phyloP scores from a whole-genome alignment of 2,329 filamentous ascomycete species.

The Diaporthe australafricana region DNA sequence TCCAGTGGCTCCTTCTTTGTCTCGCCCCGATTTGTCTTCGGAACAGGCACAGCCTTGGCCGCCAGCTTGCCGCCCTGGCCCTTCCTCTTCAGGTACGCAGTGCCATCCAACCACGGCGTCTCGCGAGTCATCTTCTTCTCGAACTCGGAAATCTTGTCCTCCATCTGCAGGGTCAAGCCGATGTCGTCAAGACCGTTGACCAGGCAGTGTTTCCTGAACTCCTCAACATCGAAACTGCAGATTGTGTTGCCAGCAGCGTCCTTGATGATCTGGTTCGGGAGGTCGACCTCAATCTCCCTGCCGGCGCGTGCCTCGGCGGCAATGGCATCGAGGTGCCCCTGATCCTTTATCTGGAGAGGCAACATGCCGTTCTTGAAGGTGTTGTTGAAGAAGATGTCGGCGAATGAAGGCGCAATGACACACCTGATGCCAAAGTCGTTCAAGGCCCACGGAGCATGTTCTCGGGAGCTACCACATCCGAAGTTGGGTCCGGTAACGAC shows the following conservation, averaged over 20 bases:
- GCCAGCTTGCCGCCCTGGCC: constrained; percentile 66
- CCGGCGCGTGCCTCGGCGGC: constrained; percentile 83
- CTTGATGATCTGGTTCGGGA: constrained; percentile 86
- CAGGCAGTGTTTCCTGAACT: constrained; percentile 94
- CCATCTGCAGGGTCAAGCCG: constrained; percentile 91
- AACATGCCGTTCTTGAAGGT: constrained; percentile 99
- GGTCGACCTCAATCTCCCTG: constrained; percentile 88
- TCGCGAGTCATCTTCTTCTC: constrained; percentile 81
- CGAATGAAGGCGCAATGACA: constrained; percentile 87
- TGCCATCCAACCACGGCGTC: constrained; percentile 93
- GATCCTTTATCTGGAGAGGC: constrained; percentile 80
- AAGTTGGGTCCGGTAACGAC: constrained; percentile 95
- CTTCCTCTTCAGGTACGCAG: constrained; percentile 77
- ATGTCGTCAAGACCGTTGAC: constrained; percentile 96
- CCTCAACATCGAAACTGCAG: constrained; percentile 86
- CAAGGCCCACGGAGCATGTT: constrained; percentile 97
- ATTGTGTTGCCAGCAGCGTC: constrained; percentile 79
- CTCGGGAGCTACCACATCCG: constrained; percentile 90
- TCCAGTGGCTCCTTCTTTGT: constrained; percentile 87
- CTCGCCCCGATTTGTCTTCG: constrained; percentile 90
- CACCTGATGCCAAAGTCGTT: constrained; percentile 96
- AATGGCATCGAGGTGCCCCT: constrained; percentile 74
- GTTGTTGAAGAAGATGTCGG: constrained; percentile 99
- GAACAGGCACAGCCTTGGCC: constrained; percentile 75
- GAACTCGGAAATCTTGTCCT: constrained; percentile 87